Evolutionary conservation across 129 eudicot species (phyloP).

Genomic region (Cynara cardunculus): DNA sequence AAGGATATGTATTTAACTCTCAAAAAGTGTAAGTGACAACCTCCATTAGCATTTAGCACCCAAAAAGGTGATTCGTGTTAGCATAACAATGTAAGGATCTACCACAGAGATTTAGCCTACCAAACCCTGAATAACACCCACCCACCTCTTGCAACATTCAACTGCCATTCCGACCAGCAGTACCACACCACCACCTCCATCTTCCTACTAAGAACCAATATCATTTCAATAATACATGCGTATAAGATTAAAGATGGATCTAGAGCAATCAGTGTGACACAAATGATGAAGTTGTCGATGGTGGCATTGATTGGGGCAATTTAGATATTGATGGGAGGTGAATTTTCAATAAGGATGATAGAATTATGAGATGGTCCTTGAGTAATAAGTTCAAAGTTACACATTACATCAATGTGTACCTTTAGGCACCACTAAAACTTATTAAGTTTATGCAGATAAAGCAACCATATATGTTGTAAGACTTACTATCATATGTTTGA

Average conservation of each 20-base stretch:
- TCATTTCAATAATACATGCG: neutral
- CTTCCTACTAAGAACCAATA: neutral
- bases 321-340: no score
- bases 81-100: neutral
- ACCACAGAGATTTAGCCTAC: neutral
- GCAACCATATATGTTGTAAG: neutral
- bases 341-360: no score
- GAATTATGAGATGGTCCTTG: neutral
- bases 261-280: neutral
- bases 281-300: no score
- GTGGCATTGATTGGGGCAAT: no score
- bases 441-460: neutral
- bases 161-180: no score
- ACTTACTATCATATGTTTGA: neutral
- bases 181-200: neutral
- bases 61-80: neutral
- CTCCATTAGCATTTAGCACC: neutral
- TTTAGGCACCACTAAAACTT: neutral
- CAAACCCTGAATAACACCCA: neutral
- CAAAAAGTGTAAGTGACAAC: neutral
- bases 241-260: neutral
- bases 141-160: neutral
- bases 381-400: neutral
- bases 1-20: neutral
- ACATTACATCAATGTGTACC: no score